These are phyloP conservation scores for Prunus mume DNA, from an alignment of 306 rosid species.

Conservation along the genomic window DNA sequence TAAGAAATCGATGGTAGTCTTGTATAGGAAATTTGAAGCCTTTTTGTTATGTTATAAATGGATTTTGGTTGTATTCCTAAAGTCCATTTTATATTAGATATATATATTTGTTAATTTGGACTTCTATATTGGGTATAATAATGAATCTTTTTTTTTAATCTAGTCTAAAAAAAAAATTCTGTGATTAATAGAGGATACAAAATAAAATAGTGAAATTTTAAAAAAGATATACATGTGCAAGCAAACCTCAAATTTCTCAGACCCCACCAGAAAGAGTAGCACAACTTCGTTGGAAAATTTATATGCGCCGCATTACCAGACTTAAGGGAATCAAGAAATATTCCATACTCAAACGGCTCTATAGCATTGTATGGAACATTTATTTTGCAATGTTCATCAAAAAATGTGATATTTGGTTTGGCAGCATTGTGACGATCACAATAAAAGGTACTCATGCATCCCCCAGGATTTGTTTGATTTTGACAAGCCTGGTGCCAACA, in stretches of 20 bases:
- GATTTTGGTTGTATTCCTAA: too few relatives aligned
- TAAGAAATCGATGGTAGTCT: too few relatives aligned
- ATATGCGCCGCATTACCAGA: conserved; percentile 6
- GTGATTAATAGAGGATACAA: too few relatives aligned
- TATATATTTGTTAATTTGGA: too few relatives aligned
- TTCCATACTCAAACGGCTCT: conserved; percentile 18
- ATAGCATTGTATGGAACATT: not conserved
- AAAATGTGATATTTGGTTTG: not conserved
- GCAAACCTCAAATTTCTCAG: conserved; percentile 32
- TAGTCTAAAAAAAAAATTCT: too few relatives aligned
- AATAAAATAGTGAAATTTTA: too few relatives aligned
- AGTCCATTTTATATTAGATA: too few relatives aligned
- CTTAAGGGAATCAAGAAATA: conserved; percentile 26
- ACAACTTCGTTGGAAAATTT: conserved; percentile 20
- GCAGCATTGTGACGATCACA: not conserved
- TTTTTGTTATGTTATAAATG: too few relatives aligned
- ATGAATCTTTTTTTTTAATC: too few relatives aligned
- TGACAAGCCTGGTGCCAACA: accelerated
- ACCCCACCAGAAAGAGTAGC: conserved; percentile 36
- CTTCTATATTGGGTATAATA: too few relatives aligned
- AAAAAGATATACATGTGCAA: not conserved
- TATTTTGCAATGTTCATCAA: not conserved
- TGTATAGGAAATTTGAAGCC: too few relatives aligned
- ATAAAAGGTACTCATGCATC: not conserved
- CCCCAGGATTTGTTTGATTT: accelerated